Evolutionary conservation across 441 rosid genomes (phyloP).

Genomic region (Viola pubescens): DNA sequence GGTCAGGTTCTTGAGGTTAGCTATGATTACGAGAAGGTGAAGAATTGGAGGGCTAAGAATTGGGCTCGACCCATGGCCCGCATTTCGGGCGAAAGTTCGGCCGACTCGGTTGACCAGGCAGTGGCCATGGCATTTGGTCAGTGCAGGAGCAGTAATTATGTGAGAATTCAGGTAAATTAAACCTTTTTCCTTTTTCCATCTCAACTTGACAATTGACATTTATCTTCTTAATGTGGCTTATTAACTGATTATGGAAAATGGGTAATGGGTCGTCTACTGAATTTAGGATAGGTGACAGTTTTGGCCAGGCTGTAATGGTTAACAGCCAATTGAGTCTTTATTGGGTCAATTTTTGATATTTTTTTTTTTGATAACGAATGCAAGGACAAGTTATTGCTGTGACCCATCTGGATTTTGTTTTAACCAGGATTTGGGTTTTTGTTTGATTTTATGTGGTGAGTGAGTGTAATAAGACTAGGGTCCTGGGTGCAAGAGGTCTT

Average conservation of each 20-base stretch:
- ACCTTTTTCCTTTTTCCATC: too few species aligned
- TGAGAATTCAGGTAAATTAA: slow-evolving; percentile 73
- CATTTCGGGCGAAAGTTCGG: slow-evolving; percentile 76
- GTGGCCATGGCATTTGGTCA: slow-evolving; percentile 92
- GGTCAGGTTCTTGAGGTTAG: slow-evolving; percentile 70
- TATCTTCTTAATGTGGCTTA: not conserved
- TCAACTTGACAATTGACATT: too few species aligned
- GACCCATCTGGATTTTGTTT: not conserved
- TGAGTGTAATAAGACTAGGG: not conserved
- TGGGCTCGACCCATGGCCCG: slow-evolving; percentile 87
- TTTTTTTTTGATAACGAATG: too few species aligned
- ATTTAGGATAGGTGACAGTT: slow-evolving; percentile 20
- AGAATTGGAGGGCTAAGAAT: slow-evolving; percentile 70
- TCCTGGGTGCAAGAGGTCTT: not conserved
- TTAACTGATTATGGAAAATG: slow-evolving; percentile 2
- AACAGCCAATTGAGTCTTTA: not conserved
- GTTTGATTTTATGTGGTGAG: not conserved
- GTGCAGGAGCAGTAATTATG: slow-evolving; percentile 59
- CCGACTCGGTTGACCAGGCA: slow-evolving; percentile 92
- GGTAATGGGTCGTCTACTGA: not conserved
- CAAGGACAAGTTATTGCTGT: too few species aligned
- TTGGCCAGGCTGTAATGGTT: slow-evolving; percentile 38
- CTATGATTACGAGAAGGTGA: slow-evolving; percentile 62
- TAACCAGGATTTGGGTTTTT: slow-evolving; percentile 3
- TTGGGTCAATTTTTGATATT: too few species aligned